These are phyloP conservation scores for Alternaria brassicae DNA, from an alignment of 2,329 filamentous ascomycete genomes.

Conservation along the genomic window DNA sequence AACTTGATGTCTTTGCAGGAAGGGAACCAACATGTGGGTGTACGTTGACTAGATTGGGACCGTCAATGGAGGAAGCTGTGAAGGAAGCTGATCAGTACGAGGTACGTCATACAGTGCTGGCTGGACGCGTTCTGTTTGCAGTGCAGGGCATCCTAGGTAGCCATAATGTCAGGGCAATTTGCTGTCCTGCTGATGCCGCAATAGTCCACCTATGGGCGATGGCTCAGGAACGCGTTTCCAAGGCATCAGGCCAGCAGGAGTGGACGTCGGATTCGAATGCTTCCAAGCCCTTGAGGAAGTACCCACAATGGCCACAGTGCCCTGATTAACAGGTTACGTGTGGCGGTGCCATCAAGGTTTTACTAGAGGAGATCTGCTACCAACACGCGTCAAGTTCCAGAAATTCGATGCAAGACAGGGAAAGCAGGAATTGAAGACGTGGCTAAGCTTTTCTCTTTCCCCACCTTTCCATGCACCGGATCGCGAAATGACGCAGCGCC, in stretches of 20 bases:
- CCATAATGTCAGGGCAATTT: slow-evolving; percentile 13
- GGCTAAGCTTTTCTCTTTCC: slow-evolving; percentile 36
- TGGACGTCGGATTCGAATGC: slow-evolving; percentile 13
- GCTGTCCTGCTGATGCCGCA: neutral
- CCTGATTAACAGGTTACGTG: slow-evolving; percentile 28
- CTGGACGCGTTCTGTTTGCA: neutral
- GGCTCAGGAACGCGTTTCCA: slow-evolving; percentile 18
- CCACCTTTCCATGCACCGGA: slow-evolving; percentile 26
- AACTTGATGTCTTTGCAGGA: neutral
- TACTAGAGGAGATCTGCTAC: slow-evolving; percentile 5
- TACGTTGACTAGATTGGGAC: neutral
- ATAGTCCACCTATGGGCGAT: slow-evolving; percentile 20
- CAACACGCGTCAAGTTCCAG: slow-evolving; percentile 10
- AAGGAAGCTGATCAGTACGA: neutral
- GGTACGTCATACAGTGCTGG: slow-evolving; percentile 8
- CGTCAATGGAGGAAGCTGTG: neutral
- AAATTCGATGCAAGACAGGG: slow-evolving; percentile 10
- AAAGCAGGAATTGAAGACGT: slow-evolving; percentile 33
- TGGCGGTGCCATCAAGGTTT: slow-evolving; percentile 18
- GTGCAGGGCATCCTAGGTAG: neutral
- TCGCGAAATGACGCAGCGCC: slow-evolving; percentile 37
- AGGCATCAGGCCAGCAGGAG: neutral
- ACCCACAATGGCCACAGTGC: slow-evolving; percentile 8
- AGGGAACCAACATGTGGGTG: neutral
- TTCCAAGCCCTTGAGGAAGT: slow-evolving; percentile 25